Evolutionary conservation across 2,329 filamentous ascomycete genomes (phyloP).

Genomic region (Xylariaceae sp.): DNA sequence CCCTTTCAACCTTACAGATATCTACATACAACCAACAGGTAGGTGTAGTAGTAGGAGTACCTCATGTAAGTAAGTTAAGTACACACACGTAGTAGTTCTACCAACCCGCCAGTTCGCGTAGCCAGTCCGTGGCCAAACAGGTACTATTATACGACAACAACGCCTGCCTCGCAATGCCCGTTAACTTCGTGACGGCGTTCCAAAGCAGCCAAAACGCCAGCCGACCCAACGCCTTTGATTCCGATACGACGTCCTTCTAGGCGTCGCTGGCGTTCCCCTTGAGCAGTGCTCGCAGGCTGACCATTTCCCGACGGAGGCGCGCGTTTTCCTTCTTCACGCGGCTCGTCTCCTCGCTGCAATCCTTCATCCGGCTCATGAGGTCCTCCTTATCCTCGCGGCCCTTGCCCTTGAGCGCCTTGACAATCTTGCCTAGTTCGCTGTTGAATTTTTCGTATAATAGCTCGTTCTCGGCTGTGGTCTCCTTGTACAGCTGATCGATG

Average conservation of each 20-base stretch:
- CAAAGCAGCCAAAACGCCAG: slow-evolving; percentile 21
- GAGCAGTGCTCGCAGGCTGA: slow-evolving; percentile 64
- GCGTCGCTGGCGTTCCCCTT: slow-evolving; percentile 42
- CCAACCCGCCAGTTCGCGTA: background rate
- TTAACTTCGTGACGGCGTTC: slow-evolving; percentile 23
- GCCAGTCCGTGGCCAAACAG: background rate
- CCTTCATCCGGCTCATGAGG: slow-evolving; percentile 69
- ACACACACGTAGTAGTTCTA: background rate
- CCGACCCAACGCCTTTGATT: slow-evolving; percentile 17
- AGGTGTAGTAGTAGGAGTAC: too few species aligned
- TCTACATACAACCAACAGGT: too few species aligned
- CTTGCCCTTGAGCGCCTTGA: slow-evolving; percentile 72
- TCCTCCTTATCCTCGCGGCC: slow-evolving; percentile 80
- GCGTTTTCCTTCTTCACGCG: slow-evolving; percentile 84
- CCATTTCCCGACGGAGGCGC: slow-evolving; percentile 78
- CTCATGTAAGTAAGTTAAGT: too few species aligned
- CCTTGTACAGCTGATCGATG: slow-evolving; percentile 86
- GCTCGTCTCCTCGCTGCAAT: slow-evolving; percentile 75
- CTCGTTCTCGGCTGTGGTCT: slow-evolving; percentile 88
- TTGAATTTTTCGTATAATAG: slow-evolving; percentile 91
- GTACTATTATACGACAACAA: slow-evolving; percentile 4
- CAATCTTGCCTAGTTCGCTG: slow-evolving; percentile 81
- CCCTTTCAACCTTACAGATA: background rate
- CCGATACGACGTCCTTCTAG: slow-evolving; percentile 31
- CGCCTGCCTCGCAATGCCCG: slow-evolving; percentile 13